phyloP scores from a whole-genome alignment of 805 yeast species.

The Saccharomycopsis fodiens region DNA sequence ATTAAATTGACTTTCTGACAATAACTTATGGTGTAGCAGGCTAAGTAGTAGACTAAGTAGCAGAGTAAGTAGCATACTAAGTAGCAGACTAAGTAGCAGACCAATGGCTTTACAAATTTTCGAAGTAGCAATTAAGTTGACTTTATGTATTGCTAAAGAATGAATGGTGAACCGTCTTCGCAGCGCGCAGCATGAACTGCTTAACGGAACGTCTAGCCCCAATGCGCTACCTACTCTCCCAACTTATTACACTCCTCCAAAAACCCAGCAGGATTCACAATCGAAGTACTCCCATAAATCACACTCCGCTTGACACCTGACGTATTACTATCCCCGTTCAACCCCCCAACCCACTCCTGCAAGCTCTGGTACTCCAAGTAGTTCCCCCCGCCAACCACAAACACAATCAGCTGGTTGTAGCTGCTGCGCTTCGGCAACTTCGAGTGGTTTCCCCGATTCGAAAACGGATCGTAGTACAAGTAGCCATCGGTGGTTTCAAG shows the following conservation, averaged over 20 bases:
- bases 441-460: slow-evolving; percentile 81
- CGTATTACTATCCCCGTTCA: slow-evolving; percentile 29
- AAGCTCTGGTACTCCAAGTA: slow-evolving; percentile 89
- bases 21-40: too few species aligned
- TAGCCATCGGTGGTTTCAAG: slow-evolving; percentile 79
- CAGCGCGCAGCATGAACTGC: too few species aligned
- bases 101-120: too few species aligned
- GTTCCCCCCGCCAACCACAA: slow-evolving; percentile 96
- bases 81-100: too few species aligned
- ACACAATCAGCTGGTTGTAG: slow-evolving; percentile 77
- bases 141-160: not conserved
- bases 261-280: slow-evolving; percentile 63
- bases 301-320: slow-evolving; percentile 42
- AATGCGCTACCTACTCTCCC: slow-evolving; percentile 30
- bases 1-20: too few species aligned
- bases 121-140: too few species aligned
- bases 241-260: slow-evolving; percentile 56
- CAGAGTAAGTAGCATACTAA: too few species aligned
- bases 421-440: slow-evolving; percentile 80
- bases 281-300: slow-evolving; percentile 80
- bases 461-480: slow-evolving; percentile 80
- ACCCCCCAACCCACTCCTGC: slow-evolving; percentile 69
- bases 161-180: too few species aligned
- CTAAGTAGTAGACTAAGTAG: too few species aligned
- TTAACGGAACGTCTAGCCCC: too few species aligned